Evolutionary conservation across 345 rosid genomes (phyloP).

Genomic region (Euphorbia pulcherrima): DNA sequence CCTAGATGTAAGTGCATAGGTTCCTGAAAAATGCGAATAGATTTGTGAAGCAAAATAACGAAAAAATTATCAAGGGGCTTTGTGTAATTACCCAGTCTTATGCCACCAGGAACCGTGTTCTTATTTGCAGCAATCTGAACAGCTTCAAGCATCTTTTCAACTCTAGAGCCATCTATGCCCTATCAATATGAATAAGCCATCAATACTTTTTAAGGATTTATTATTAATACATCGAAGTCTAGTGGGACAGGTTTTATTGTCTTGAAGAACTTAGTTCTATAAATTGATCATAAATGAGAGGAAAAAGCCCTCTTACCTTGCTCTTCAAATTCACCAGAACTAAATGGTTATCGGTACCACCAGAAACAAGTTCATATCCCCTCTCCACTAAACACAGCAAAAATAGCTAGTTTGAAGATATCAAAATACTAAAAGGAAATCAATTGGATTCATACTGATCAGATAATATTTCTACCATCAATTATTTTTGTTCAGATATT

Average conservation of each 20-base stretch:
- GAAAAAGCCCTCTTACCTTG: slow-evolving; percentile 50
- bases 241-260: slow-evolving; percentile 1
- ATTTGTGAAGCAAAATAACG: slow-evolving; percentile 18
- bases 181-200: slow-evolving; percentile 17
- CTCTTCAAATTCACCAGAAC: slow-evolving; percentile 90
- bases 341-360: slow-evolving; percentile 96
- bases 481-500: slow-evolving; percentile 5
- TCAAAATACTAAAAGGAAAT: slow-evolving; percentile 13
- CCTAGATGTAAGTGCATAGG: slow-evolving; percentile 95
- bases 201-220: neutral
- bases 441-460: neutral
- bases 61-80: slow-evolving; percentile 9
- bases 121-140: slow-evolving; percentile 98
- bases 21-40: slow-evolving; percentile 51
- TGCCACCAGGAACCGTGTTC: slow-evolving; percentile 99
- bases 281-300: slow-evolving; percentile 6
- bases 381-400: slow-evolving; percentile 53
- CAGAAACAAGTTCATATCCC: slow-evolving; percentile 93
- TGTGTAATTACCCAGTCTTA: slow-evolving; percentile 94
- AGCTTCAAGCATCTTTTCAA: slow-evolving; percentile 95
- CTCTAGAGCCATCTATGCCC: slow-evolving; percentile 97
- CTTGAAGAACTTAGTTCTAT: neutral
- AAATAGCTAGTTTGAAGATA: slow-evolving; percentile 9
- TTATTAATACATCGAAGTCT: neutral
- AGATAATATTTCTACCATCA: neutral